These are phyloP conservation scores for Sclerotinia subarctica DNA, from an alignment of 2,329 filamentous ascomycete genomes.

Conservation along the genomic window DNA sequence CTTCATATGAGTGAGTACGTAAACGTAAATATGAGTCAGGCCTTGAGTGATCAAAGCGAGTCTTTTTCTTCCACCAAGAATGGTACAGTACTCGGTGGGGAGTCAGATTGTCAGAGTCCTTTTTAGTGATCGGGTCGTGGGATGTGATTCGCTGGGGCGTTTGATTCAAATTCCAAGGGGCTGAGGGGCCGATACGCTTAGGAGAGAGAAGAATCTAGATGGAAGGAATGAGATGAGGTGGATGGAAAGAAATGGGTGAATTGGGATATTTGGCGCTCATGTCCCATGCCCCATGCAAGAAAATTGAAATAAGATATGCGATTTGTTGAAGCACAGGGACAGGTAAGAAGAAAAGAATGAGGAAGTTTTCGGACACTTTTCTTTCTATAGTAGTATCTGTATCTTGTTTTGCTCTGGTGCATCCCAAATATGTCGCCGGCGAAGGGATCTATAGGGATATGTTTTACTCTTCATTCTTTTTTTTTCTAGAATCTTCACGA, in stretches of 20 bases:
- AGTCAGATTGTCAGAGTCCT: neutral
- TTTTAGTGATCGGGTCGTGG: neutral
- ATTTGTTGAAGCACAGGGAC: neutral
- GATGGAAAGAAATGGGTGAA: neutral
- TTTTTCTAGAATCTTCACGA: neutral
- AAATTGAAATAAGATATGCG: neutral
- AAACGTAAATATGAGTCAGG: neutral
- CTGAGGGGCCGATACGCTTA: neutral
- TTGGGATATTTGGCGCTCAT: neutral
- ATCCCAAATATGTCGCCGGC: neutral
- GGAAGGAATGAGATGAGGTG: neutral
- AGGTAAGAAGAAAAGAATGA: neutral
- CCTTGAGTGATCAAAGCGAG: neutral
- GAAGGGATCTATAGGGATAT: neutral
- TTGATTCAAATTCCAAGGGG: neutral
- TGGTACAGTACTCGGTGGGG: too few species aligned
- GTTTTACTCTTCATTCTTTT: neutral
- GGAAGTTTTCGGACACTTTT: neutral
- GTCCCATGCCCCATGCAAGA: neutral
- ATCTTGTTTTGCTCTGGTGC: neutral
- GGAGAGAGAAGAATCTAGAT: conserved; percentile 7
- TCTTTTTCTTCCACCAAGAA: too few species aligned
- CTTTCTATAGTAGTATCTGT: neutral
- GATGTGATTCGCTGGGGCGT: neutral
- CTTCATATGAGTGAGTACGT: neutral